Evolutionary conservation across 1,284 basidiomycete genomes (phyloP).

Genomic region (Microbotryum intermedium): DNA sequence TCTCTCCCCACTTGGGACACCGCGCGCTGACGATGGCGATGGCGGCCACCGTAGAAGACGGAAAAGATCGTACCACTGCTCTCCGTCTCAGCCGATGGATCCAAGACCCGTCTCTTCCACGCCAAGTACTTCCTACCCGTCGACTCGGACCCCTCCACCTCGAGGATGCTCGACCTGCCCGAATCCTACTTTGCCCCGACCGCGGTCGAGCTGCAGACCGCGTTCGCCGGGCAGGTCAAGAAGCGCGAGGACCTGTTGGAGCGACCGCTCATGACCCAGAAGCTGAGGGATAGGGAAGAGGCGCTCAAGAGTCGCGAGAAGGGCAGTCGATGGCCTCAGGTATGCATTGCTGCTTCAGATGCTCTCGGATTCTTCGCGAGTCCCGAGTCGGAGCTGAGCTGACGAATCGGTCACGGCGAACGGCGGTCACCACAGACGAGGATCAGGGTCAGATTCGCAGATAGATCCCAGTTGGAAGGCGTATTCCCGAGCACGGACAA

Average conservation of each 20-base stretch:
- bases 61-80: slow-evolving; percentile 4
- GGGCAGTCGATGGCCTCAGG: slow-evolving; percentile 60
- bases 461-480: slow-evolving; percentile 73
- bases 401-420: too few relatives aligned
- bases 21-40: too few relatives aligned
- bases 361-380: not conserved
- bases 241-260: slow-evolving; percentile 60
- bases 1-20: not conserved
- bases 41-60: too few relatives aligned
- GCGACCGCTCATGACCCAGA: slow-evolving; percentile 63
- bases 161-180: slow-evolving; percentile 44
- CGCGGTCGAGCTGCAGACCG: slow-evolving; percentile 59
- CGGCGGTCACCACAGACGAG: slow-evolving; percentile 50
- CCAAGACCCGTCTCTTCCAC: slow-evolving; percentile 9
- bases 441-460: slow-evolving; percentile 69
- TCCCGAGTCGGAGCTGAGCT: not conserved
- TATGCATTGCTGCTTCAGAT: slow-evolving; percentile 39
- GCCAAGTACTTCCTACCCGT: slow-evolving; percentile 15
- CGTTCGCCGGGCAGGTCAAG: slow-evolving; percentile 53
- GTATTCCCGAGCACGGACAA: slow-evolving; percentile 63
- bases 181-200: slow-evolving; percentile 69
- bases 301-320: slow-evolving; percentile 44
- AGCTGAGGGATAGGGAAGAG: slow-evolving; percentile 57
- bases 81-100: slow-evolving; percentile 7
- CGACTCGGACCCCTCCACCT: not conserved